Evolutionary conservation across 805 yeast genomes (phyloP).

Genomic region (Soucietia sequanensis): DNA sequence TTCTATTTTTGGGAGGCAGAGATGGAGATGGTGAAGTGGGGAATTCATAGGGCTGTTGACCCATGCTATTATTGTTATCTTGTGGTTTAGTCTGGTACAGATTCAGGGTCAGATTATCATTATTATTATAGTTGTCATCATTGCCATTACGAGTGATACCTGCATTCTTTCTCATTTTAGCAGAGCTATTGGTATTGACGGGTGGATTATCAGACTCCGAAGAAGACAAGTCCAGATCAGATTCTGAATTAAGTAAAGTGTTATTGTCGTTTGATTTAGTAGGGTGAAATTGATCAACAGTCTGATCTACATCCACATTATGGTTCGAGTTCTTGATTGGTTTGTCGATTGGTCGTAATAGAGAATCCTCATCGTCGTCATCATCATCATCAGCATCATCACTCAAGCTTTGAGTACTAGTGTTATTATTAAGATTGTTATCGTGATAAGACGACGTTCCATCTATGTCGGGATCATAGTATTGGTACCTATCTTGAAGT

Average conservation of each 20-base stretch:
- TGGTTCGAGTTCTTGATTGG: too few species aligned
- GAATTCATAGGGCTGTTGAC: too few species aligned
- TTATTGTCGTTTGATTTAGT: conserved; percentile 11
- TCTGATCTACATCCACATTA: not conserved
- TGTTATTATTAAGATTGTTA: conserved; percentile 7
- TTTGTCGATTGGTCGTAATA: too few species aligned
- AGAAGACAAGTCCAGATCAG: conserved; percentile 34
- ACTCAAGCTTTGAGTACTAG: not conserved
- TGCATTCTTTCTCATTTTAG: not conserved
- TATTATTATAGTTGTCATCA: too few species aligned
- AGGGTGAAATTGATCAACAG: not conserved
- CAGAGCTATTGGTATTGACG: conserved; percentile 11
- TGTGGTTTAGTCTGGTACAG: not conserved
- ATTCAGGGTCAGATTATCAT: conserved; percentile 2
- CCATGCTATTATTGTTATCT: not conserved
- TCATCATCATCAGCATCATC: conserved; percentile 6
- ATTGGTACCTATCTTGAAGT: conserved; percentile 37
- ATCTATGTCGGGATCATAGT: conserved; percentile 31
- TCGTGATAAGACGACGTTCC: not conserved
- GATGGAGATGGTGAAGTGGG: not conserved
- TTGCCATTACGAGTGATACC: conserved; percentile 1
- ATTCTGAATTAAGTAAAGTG: conserved; percentile 29
- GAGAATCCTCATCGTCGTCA: too few species aligned
- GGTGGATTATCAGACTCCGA: conserved; percentile 5
- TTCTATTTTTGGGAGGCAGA: conserved; percentile 6